Conservation (phyloP, 2,329 filamentous ascomycete genomes). For the Cytospora chrysosperma region DNA sequence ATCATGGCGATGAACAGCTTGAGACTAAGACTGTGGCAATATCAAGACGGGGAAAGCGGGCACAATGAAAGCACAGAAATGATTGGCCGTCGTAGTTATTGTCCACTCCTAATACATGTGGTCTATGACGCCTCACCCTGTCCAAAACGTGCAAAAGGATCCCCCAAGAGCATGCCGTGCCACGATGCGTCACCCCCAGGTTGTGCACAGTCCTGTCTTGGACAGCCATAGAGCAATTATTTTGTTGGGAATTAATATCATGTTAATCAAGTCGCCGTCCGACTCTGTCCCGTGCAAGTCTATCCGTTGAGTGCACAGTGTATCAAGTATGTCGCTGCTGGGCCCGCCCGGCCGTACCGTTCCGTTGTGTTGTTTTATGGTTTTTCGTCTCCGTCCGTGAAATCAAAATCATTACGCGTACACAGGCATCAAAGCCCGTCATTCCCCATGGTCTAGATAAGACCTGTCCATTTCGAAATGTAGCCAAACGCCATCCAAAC, state of each 20-base stretch:
- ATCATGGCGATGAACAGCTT: neutral
- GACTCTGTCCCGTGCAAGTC: neutral
- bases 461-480: conserved; percentile 16
- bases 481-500: conserved; percentile 23
- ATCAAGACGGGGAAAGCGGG: neutral
- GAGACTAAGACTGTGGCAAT: neutral
- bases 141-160: neutral
- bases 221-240: neutral
- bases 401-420: neutral
- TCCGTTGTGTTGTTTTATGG: neutral
- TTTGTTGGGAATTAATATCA: neutral
- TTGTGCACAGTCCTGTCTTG: neutral
- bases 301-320: neutral
- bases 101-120: neutral
- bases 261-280: neutral
- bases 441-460: neutral
- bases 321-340: neutral
- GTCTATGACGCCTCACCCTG: neutral
- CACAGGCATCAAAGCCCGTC: neutral
- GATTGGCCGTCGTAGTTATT: neutral
- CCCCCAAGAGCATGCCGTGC: neutral
- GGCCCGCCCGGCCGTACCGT: neutral
- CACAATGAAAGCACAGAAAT: neutral
- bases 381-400: neutral
- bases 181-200: neutral